A percentile compares a stretch with the other conserved stretches of the same genome.
These are phyloP conservation scores for Trametes punicea DNA, from an alignment of 768 basidiomycete species.

Conservation along the genomic window DNA sequence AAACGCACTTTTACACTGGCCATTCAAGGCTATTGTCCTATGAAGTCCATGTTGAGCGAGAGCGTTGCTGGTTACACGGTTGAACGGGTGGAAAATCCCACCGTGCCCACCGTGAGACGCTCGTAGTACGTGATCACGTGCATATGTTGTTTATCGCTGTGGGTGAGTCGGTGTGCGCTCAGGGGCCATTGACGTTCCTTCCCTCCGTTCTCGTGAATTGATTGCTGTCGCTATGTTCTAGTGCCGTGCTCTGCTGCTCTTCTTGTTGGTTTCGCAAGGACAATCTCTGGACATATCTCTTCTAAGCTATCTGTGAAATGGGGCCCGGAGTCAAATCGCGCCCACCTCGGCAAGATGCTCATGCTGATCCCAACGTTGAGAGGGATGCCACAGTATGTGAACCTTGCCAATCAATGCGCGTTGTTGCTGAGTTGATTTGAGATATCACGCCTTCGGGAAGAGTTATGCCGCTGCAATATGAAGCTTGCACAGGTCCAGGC, in stretches of 20 bases:
- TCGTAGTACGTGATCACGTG: background rate
- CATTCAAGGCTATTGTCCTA: no score
- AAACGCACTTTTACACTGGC: no score
- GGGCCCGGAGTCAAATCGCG: background rate
- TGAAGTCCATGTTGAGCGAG: no score
- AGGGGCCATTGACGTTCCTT: background rate
- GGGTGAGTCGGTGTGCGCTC: background rate
- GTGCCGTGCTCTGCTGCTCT: background rate
- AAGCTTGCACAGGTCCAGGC: slow-evolving; percentile 38
- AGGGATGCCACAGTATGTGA: slow-evolving; percentile 1
- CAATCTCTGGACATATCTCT: background rate
- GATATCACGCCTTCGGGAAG: slow-evolving; percentile 3
- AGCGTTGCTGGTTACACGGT: no score
- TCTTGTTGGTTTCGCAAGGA: background rate
- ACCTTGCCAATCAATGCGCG: no score
- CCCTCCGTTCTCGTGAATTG: background rate
- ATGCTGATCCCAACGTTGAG: background rate
- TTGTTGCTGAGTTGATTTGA: background rate
- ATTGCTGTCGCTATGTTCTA: background rate
- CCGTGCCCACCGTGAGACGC: no score
- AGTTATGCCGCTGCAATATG: slow-evolving; percentile 6
- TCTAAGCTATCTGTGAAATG: background rate
- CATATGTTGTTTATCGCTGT: background rate
- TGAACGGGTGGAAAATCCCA: no score
- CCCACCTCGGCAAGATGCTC: background rate